phyloP scores from a whole-genome alignment of 805 yeast genomes.

The Teunomyces kruisii region DNA sequence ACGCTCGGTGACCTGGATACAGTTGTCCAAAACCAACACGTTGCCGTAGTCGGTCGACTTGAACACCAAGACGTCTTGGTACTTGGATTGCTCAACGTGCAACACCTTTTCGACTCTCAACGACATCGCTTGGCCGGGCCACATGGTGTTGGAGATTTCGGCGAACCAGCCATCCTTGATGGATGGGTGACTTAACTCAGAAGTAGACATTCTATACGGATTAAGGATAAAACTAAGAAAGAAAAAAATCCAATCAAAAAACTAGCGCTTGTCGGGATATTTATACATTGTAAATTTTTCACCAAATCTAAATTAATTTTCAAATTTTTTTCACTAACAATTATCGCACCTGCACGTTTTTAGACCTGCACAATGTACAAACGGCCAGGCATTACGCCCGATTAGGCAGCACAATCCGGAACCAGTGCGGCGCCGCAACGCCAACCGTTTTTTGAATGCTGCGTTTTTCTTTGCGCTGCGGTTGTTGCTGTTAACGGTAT shows the following conservation, averaged over 20 bases:
- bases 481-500: too few relatives aligned
- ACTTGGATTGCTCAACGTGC: conserved; percentile 81
- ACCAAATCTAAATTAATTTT: background rate
- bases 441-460: too few relatives aligned
- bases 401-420: background rate
- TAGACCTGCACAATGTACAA: background rate
- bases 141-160: conserved; percentile 91
- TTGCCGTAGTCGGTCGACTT: conserved; percentile 93
- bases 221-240: background rate
- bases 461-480: too few relatives aligned
- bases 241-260: background rate
- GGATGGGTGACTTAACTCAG: conserved; percentile 51
- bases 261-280: background rate
- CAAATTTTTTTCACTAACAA: background rate
- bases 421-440: background rate
- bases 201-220: conserved; percentile 4
- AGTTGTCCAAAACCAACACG: conserved; percentile 91
- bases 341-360: background rate
- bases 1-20: conserved; percentile 94
- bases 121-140: conserved; percentile 99
- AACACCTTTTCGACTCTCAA: conserved; percentile 83
- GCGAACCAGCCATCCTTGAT: conserved; percentile 93
- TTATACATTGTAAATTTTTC: conserved; percentile 10
- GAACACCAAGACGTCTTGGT: conserved; percentile 92
- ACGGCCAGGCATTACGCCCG: background rate